These are phyloP conservation scores for Heterobasidion occidentale DNA, from an alignment of 1,284 basidiomycete genomes.

Conservation along the genomic window DNA sequence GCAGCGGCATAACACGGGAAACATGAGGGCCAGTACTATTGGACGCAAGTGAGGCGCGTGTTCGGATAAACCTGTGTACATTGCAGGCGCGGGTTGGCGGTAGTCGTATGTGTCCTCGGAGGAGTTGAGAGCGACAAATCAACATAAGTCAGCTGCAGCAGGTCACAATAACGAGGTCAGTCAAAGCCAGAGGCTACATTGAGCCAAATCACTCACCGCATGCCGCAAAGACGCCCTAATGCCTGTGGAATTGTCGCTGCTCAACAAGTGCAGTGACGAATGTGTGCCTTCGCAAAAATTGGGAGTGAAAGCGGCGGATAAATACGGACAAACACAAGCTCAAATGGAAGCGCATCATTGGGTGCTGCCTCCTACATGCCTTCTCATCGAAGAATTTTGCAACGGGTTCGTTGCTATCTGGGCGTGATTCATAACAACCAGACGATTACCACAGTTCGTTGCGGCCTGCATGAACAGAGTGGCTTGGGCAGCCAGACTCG, in stretches of 20 bases:
- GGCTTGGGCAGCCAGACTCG: no score
- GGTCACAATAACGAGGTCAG: not conserved
- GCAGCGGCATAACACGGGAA: not conserved
- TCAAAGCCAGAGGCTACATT: no score
- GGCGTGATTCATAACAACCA: no score
- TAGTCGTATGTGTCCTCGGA: conserved; percentile 7
- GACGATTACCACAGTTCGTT: no score
- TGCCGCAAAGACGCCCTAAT: conserved; percentile 27
- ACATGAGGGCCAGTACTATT: not conserved
- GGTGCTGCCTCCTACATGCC: no score
- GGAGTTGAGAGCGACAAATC: conserved; percentile 14
- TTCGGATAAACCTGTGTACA: not conserved
- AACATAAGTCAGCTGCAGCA: conserved; percentile 17
- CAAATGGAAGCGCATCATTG: not conserved
- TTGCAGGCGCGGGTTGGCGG: conserved; percentile 1
- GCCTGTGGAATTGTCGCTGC: not conserved
- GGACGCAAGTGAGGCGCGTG: not conserved
- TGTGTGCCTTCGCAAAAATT: not conserved
- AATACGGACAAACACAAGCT: not conserved
- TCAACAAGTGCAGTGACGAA: not conserved
- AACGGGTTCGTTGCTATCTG: no score
- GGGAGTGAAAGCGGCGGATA: not conserved
- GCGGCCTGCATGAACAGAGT: no score
- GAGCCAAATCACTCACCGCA: conserved; percentile 31
- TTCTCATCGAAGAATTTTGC: no score